These are phyloP conservation scores for Prunella vulgaris DNA, from an alignment of 257 asterid species.

Conservation along the genomic window DNA sequence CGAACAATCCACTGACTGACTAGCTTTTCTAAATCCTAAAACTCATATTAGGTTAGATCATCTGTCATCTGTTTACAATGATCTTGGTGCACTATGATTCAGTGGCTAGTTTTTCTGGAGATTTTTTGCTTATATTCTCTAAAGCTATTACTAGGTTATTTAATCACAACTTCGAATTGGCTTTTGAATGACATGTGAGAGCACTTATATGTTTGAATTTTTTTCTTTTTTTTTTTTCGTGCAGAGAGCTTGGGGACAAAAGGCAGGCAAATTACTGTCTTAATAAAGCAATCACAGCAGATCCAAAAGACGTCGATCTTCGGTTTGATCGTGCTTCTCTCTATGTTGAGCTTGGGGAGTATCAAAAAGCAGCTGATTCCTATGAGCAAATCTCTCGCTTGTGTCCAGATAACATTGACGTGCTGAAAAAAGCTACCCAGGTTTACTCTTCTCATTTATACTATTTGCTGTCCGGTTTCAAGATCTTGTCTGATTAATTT, in stretches of 20 bases:
- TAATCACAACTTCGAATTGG: conserved; percentile 3
- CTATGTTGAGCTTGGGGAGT: conserved; percentile 59
- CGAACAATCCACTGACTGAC: neutral
- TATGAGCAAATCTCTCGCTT: conserved; percentile 62
- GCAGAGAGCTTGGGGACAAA: conserved; percentile 60
- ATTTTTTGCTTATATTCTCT: neutral
- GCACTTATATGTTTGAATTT: neutral
- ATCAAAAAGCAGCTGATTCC: conserved; percentile 68
- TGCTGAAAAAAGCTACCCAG: conserved; percentile 51
- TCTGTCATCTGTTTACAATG: neutral
- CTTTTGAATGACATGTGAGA: neutral
- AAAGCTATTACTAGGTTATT: neutral
- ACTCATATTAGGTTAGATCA: neutral
- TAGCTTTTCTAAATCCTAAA: neutral
- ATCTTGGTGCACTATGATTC: neutral
- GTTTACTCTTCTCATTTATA: conserved; percentile 22
- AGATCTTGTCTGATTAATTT: neutral
- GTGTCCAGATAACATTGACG: conserved; percentile 50
- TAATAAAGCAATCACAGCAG: conserved; percentile 71
- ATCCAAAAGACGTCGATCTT: conserved; percentile 65
- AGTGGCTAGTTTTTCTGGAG: neutral
- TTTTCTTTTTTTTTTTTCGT: neutral
- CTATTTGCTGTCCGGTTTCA: neutral
- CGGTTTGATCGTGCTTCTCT: conserved; percentile 60
- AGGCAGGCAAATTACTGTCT: conserved; percentile 71